Conservation (phyloP, 73 alveolate genomes). For the Durusdinium trenchii region DNA sequence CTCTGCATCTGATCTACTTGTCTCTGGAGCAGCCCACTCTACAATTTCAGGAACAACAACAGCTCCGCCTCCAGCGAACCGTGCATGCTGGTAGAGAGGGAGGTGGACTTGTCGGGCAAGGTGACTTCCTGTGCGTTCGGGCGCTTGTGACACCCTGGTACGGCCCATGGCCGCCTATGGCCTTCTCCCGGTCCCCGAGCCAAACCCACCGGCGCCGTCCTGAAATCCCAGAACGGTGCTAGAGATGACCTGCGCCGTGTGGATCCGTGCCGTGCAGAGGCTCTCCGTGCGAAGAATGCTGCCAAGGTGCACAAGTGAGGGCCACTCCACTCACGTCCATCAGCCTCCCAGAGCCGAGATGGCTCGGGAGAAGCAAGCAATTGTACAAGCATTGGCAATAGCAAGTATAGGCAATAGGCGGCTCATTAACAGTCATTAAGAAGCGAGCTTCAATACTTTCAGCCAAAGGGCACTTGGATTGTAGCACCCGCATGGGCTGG, state of each 20-base stretch:
- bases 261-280: background rate
- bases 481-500: constrained; percentile 95
- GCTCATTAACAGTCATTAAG: background rate
- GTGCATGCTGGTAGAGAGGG: too few relatives aligned
- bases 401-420: background rate
- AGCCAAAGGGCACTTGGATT: constrained; percentile 72
- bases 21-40: too few relatives aligned
- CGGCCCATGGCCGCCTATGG: too few relatives aligned
- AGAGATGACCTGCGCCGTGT: constrained; percentile 40
- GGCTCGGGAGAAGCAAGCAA: background rate
- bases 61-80: too few relatives aligned
- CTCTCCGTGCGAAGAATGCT: background rate
- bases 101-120: too few relatives aligned
- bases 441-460: background rate
- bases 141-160: too few relatives aligned
- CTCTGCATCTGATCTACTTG: too few relatives aligned
- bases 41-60: too few relatives aligned
- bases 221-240: constrained; percentile 86
- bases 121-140: too few relatives aligned
- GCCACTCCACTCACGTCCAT: constrained; percentile 94
- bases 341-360: constrained; percentile 16
- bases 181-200: too few relatives aligned
- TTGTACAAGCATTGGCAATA: background rate
- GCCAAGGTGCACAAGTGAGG: constrained; percentile 49
- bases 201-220: background rate